Evolutionary conservation across 2,329 filamentous ascomycete species (phyloP).

Genomic region (Fusarium armeniacum): DNA sequence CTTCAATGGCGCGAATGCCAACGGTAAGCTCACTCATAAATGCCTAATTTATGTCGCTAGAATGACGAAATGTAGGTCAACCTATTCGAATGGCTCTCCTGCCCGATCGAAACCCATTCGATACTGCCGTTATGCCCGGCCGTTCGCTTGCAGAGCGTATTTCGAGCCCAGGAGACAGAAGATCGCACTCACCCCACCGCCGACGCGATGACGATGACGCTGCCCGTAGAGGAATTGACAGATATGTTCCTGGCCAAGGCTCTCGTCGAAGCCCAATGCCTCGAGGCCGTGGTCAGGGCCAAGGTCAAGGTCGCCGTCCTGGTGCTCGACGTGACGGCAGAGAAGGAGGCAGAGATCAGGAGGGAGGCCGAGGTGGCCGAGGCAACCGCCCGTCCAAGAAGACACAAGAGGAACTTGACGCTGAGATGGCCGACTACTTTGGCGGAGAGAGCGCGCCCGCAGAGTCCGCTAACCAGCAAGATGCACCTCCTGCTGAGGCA

Average conservation of each 20-base stretch:
- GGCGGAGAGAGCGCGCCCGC: conserved; percentile 61
- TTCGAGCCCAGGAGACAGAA: conserved; percentile 66
- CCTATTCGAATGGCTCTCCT: conserved; percentile 82
- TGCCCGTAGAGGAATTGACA: conserved; percentile 78
- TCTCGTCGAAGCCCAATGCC: conserved; percentile 71
- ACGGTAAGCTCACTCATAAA: conserved; percentile 63
- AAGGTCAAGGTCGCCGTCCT: conserved; percentile 59
- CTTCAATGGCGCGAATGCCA: conserved; percentile 91
- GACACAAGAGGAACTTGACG: conserved; percentile 91
- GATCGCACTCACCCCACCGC: conserved; percentile 70
- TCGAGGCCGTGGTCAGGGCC: conserved; percentile 59
- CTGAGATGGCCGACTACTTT: conserved; percentile 98
- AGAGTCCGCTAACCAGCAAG: conserved; percentile 46
- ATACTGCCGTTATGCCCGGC: conserved; percentile 67
- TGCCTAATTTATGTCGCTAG: neutral
- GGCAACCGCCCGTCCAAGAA: conserved; percentile 76
- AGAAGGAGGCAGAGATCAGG: conserved; percentile 57
- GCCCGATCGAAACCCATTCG: conserved; percentile 70
- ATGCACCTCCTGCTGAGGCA: conserved; percentile 51
- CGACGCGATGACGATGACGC: conserved; percentile 68
- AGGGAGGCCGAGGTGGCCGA: conserved; percentile 57
- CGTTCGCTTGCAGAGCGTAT: conserved; percentile 73
- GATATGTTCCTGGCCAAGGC: conserved; percentile 77
- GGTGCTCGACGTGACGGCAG: conserved; percentile 58
- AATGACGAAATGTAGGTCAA: conserved; percentile 67